Evolutionary conservation across 176 grass and related monocot genomes (phyloP), one percentile per base, ranked within the genome.

Genomic region (Carex cristatella): DNA sequence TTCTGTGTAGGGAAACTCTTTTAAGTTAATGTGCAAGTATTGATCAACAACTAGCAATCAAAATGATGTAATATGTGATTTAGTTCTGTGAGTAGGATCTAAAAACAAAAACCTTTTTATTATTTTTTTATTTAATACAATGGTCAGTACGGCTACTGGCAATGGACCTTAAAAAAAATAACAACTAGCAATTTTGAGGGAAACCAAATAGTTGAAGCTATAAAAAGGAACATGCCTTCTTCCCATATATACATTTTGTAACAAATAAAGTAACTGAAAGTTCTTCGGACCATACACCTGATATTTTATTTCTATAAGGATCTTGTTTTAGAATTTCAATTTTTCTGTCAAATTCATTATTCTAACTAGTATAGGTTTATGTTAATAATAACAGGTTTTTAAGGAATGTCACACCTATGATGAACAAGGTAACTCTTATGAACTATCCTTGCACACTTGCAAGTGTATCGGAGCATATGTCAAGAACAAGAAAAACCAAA

Each of bases 401-500:
- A 99, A 94, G 86, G 96, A 99, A 79, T 93, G 88, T 5, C 88
- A 94, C 60, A 83, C 90, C 40, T 90, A 88, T 82, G 87, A 92
- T 84, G 72, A 91, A 66, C 77, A 92, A 74, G 91, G 90, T 35
- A 81, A 88, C 48, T 87, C 86, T 16, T 99, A 85, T 81, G 96
- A 95, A 90, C 88, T 99, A 27, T 95, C 96, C 76, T 85, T 92
- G 12, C 87, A 89, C 74, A 94, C 96, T 54, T 91, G 87, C 69
- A 99, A 99, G 84, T 99, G 96, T 64, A 92, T 99, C 68, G 87
- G 91, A 54, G 96, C 96, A 85, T 99, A 99, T 86, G 96, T 99
- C 5, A 94, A 87, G 78, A 95, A 87, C 86, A 99, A 99, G 86
- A 99, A 94, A 85, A 94, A 95, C 84, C 95, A 98, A 90, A 98